These are phyloP conservation scores for Alternaria brassicae DNA, from an alignment of 2,329 filamentous ascomycete genomes.

Conservation along the genomic window DNA sequence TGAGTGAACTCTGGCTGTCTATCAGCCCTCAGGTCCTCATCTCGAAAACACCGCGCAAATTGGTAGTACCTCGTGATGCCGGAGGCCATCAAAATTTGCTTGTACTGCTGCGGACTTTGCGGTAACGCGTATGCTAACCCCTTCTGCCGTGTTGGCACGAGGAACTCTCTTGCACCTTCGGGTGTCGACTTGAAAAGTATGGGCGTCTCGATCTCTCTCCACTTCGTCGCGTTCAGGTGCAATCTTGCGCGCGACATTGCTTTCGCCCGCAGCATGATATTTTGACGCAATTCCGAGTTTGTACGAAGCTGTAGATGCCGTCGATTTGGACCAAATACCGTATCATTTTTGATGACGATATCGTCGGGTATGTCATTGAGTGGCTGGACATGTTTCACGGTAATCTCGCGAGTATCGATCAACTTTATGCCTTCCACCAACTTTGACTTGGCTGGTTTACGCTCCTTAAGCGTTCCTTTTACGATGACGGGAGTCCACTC, in stretches of 20 bases:
- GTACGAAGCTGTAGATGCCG: conserved; percentile 88
- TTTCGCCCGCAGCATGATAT: conserved; percentile 73
- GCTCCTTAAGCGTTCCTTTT: conserved; percentile 57
- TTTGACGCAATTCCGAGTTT: conserved; percentile 68
- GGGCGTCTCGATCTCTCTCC: conserved; percentile 87
- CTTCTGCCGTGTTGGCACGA: conserved; percentile 81
- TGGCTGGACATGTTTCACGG: conserved; percentile 66
- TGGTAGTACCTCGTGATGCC: conserved; percentile 86
- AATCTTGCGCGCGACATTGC: conserved; percentile 62
- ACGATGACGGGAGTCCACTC: conserved; percentile 64
- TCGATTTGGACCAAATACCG: conserved; percentile 74
- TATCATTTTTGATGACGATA: conserved; percentile 77
- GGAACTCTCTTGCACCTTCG: conserved; percentile 91
- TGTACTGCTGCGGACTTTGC: conserved; percentile 98
- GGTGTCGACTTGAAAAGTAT: conserved; percentile 97
- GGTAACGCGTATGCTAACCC: conserved; percentile 88
- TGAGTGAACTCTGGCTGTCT: conserved; percentile 97
- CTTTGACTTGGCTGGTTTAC: conserved; percentile 47
- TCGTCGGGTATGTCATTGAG: conserved; percentile 78
- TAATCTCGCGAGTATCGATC: conserved; percentile 63
- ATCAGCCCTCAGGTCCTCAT: conserved; percentile 91
- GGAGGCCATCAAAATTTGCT: conserved; percentile 95
- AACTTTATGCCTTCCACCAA: conserved; percentile 41
- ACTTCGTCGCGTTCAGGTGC: conserved; percentile 63
- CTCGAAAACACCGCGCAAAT: conserved; percentile 92